Evolutionary conservation across 2,329 filamentous ascomycete species (phyloP).

Genomic region (Penicillium oxalicum): DNA sequence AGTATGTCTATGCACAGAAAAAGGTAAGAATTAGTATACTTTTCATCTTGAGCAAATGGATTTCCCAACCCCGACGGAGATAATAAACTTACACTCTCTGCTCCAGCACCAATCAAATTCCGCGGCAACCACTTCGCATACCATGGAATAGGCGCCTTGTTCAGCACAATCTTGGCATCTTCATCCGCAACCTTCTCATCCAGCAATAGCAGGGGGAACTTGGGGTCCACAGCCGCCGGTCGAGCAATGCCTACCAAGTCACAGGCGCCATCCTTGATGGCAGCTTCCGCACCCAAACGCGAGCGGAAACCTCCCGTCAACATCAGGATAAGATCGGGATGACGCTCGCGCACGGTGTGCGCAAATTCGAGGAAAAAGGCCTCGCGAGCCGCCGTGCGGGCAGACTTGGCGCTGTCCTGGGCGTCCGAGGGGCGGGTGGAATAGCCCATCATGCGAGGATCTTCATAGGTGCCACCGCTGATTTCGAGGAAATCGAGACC

Average conservation of each 20-base stretch:
- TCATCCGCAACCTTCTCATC: constrained; percentile 25
- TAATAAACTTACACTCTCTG: constrained; percentile 26
- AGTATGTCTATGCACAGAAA: constrained; percentile 11
- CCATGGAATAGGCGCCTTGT: constrained; percentile 22
- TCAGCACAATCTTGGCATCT: constrained; percentile 21
- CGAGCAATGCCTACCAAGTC: constrained; percentile 48
- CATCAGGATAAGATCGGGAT: constrained; percentile 46
- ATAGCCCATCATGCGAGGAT: constrained; percentile 41
- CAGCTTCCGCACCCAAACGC: constrained; percentile 45
- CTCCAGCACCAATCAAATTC: constrained; percentile 25
- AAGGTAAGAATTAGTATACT: constrained; percentile 7
- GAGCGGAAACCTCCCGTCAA: constrained; percentile 61
- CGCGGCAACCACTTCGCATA: constrained; percentile 19
- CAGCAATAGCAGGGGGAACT: constrained; percentile 32
- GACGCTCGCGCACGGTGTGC: constrained; percentile 43
- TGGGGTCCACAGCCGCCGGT: constrained; percentile 42
- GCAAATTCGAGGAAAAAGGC: constrained; percentile 66
- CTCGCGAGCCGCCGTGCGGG: constrained; percentile 52
- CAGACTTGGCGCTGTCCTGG: constrained; percentile 23
- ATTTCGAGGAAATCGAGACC: constrained; percentile 63
- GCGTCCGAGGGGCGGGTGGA: constrained; percentile 8
- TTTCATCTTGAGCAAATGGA: not conserved
- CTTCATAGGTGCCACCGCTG: constrained; percentile 56
- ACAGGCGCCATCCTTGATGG: constrained; percentile 43
- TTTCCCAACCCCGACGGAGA: not conserved